These are phyloP conservation scores for Eucalyptus polyanthemos DNA, from an alignment of 345 rosid species.

Conservation along the genomic window DNA sequence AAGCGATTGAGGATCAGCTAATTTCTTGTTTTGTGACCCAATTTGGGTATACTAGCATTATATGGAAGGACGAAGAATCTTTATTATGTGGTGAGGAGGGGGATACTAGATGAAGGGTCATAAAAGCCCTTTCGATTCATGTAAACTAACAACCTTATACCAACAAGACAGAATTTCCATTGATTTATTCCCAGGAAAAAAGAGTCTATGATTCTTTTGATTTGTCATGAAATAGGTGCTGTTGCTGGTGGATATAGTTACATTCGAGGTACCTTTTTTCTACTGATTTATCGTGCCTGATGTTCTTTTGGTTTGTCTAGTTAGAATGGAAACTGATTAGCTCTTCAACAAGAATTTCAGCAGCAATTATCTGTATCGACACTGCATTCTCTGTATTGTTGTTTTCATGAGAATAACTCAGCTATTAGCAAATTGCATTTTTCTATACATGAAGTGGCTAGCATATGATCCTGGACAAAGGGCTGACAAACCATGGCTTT, in stretches of 20 bases:
- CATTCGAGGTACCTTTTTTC: neutral
- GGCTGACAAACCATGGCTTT: neutral
- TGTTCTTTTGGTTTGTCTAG: neutral
- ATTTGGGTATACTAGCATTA: conserved; percentile 38
- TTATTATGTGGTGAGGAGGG: neutral
- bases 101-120: neutral
- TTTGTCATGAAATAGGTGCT: neutral
- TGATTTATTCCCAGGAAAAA: neutral
- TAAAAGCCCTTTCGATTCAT: neutral
- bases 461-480: neutral
- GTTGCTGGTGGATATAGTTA: neutral
- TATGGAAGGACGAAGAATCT: conserved; percentile 31
- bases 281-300: neutral
- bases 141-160: neutral
- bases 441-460: neutral
- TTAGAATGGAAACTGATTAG: neutral
- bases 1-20: conserved; percentile 63
- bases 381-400: neutral
- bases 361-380: neutral
- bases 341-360: neutral
- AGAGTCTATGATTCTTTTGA: neutral
- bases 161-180: neutral
- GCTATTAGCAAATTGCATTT: neutral
- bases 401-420: neutral
- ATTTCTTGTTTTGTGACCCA: conserved; percentile 57